phyloP scores from a whole-genome alignment of 805 yeast genomes.

The Kuraishia capsulata region DNA sequence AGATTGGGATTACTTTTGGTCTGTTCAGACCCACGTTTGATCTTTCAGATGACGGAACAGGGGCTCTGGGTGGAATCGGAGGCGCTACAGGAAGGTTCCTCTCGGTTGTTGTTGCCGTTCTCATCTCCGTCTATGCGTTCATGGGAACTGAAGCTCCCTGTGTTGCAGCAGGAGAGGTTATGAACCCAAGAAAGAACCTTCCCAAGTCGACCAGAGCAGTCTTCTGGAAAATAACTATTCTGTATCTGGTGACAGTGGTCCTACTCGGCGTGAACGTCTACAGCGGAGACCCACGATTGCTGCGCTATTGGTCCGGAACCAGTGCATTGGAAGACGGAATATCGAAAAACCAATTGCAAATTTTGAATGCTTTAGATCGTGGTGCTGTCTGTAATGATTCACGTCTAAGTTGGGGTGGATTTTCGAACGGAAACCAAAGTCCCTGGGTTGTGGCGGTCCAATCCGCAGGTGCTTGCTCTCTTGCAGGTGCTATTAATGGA shows the following conservation, averaged over 20 bases:
- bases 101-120: slow-evolving; percentile 40
- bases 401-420: slow-evolving; percentile 11
- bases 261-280: slow-evolving; percentile 54
- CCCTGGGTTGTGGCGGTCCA: slow-evolving; percentile 42
- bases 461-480: slow-evolving; percentile 28
- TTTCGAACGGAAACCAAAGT: slow-evolving; percentile 28
- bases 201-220: slow-evolving; percentile 40
- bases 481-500: slow-evolving; percentile 36
- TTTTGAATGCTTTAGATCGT: slow-evolving; percentile 5
- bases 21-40: slow-evolving; percentile 56
- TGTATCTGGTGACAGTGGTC: slow-evolving; percentile 44
- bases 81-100: slow-evolving; percentile 45
- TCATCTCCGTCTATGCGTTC: slow-evolving; percentile 54
- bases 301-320: slow-evolving; percentile 34
- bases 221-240: slow-evolving; percentile 30
- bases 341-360: slow-evolving; percentile 4
- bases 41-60: slow-evolving; percentile 39
- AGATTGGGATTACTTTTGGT: slow-evolving; percentile 40
- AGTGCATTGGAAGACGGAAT: slow-evolving; percentile 9
- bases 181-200: slow-evolving; percentile 36
- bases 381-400: neutral
- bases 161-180: slow-evolving; percentile 38
- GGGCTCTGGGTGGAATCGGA: slow-evolving; percentile 36
- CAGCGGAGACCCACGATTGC: slow-evolving; percentile 56
- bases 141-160: slow-evolving; percentile 65